These are phyloP conservation scores for Lodderomyces jiufengensis DNA, from an alignment of 1,139 yeast species.

Conservation along the genomic window DNA sequence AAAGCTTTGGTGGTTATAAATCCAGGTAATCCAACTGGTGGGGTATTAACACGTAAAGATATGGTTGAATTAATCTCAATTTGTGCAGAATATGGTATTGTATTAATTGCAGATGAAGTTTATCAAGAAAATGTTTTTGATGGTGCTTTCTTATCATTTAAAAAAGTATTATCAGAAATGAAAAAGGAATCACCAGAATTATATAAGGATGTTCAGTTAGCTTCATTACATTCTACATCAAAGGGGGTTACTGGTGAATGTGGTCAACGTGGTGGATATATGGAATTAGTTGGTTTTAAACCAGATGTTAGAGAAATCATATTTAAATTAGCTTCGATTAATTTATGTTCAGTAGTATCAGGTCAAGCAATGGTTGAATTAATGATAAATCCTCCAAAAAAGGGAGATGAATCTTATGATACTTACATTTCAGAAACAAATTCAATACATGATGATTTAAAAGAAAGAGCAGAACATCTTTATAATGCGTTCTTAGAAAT, in stretches of 20 bases:
- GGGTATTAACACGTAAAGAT: constrained; percentile 62
- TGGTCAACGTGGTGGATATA: constrained; percentile 98
- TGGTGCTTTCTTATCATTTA: constrained; percentile 60
- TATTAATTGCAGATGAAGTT: constrained; percentile 96
- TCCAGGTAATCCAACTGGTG: constrained; percentile 98
- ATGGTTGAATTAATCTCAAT: constrained; percentile 69
- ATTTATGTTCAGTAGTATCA: constrained; percentile 87
- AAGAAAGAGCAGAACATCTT: constrained; percentile 58
- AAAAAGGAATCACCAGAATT: constrained; percentile 49
- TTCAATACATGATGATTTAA: constrained; percentile 59
- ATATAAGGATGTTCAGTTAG: constrained; percentile 77
- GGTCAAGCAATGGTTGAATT: constrained; percentile 92
- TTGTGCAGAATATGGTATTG: constrained; percentile 81
- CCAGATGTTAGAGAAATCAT: constrained; percentile 66
- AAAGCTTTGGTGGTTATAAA: constrained; percentile 88
- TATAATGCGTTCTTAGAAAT: constrained; percentile 68
- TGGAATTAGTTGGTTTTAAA: constrained; percentile 84
- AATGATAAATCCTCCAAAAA: constrained; percentile 86
- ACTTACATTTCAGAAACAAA: constrained; percentile 59
- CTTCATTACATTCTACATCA: constrained; percentile 91
- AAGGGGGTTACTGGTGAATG: constrained; percentile 98
- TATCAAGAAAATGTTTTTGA: constrained; percentile 87
- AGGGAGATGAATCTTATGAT: constrained; percentile 74
- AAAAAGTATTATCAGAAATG: constrained; percentile 62
- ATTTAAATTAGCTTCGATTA: constrained; percentile 82